Evolutionary conservation across 495 filamentous ascomycete species (phyloP), one percentile per base, ranked within the genome.

Genomic region (Tirmania nivea): DNA sequence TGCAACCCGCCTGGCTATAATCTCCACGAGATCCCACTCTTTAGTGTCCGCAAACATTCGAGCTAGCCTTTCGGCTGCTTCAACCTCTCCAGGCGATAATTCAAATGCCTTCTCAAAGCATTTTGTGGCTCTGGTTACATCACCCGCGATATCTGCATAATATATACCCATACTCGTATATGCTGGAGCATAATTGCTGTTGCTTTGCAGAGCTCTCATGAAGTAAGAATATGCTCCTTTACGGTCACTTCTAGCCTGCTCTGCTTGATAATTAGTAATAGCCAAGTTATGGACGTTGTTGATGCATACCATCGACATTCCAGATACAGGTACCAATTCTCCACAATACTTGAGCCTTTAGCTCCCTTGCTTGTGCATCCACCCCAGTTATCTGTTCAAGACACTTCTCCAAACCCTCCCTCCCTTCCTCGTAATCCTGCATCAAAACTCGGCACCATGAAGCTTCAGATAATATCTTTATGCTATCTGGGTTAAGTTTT

Each of bases 21-120:
- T 78, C 68, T 96, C 90, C 1, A 99, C 90, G 31, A 92, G 76
- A 53, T 96, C 92, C 90, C 90, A 99, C 59, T 96, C 90, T 17
- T 82, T 76, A 53, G 84, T 79, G 56, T 93, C 79, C 0, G 92
- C 87, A 61, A 94, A 99, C 1, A 76, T 77, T 45, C 74, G 73
- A 10, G 89, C 86, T 10, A 99, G 76, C 31, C 85, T 76, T 66
- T 96, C 84, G 3, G 90, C 90, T 48, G 90, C 86, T 60, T 81
- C 73, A 1, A 93, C 76, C 63, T 99, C 92, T 0, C 84, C 77
- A 0, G 86, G 66, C 0, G 92, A 99, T 10, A 96, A 70, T 64
- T 99, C 90, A 50, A 99, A 89, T 0, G 90, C 90, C 64, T 94
- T 95, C 60, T 95, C 85, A 61, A 96, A 99, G 65, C 90, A 96